These are phyloP conservation scores for Aspergillus aculeatus DNA, from an alignment of 2,329 filamentous ascomycete species.

Conservation along the genomic window DNA sequence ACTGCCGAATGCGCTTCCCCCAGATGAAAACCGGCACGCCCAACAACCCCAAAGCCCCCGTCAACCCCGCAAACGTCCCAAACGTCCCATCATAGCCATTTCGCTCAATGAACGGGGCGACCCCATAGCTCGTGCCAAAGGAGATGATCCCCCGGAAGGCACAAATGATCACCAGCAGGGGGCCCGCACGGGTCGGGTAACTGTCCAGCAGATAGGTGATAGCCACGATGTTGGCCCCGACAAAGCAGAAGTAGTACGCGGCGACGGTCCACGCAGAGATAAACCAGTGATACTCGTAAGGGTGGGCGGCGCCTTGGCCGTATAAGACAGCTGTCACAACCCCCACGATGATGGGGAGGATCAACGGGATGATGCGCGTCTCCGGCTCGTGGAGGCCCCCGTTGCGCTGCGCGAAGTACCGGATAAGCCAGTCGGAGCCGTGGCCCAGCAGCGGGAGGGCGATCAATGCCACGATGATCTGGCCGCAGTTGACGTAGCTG, in stretches of 20 bases:
- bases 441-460: slow-evolving; percentile 42
- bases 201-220: slow-evolving; percentile 48
- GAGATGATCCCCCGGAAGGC: slow-evolving; percentile 48
- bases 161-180: slow-evolving; percentile 48
- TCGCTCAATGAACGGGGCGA: slow-evolving; percentile 24
- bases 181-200: slow-evolving; percentile 45
- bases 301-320: slow-evolving; percentile 37
- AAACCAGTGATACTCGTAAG: slow-evolving; percentile 30
- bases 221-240: slow-evolving; percentile 45
- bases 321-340: slow-evolving; percentile 41
- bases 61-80: slow-evolving; percentile 32
- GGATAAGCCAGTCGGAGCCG: slow-evolving; percentile 41
- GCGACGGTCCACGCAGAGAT: slow-evolving; percentile 22
- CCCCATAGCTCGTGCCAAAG: slow-evolving; percentile 45
- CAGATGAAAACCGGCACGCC: slow-evolving; percentile 33
- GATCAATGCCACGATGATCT: slow-evolving; percentile 40
- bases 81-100: slow-evolving; percentile 37
- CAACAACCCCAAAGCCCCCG: slow-evolving; percentile 28
- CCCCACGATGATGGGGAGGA: slow-evolving; percentile 41
- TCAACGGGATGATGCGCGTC: slow-evolving; percentile 34
- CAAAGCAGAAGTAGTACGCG: slow-evolving; percentile 29
- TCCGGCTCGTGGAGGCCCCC: slow-evolving; percentile 45
- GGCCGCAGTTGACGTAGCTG: slow-evolving; percentile 42
- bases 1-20: slow-evolving; percentile 31
- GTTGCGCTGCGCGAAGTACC: slow-evolving; percentile 35